phyloP scores from a whole-genome alignment of 2,329 filamentous ascomycete species.

The Grosmannia huntii region DNA sequence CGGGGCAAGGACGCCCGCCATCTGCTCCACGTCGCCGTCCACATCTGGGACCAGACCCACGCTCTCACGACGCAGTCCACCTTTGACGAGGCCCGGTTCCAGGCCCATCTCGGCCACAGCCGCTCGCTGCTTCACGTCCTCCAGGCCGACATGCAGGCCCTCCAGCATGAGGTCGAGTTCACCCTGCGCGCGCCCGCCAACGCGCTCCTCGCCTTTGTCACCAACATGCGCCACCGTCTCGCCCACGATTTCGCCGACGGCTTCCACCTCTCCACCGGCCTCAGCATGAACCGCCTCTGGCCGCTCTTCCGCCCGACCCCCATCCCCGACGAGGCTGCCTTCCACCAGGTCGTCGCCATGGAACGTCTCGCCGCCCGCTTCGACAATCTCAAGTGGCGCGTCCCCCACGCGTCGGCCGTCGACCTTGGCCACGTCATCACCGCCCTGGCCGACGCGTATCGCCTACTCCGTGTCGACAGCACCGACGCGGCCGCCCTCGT shows the following conservation, averaged over 20 bases:
- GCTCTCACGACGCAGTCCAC: slow-evolving; percentile 26
- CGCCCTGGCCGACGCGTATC: slow-evolving; percentile 43
- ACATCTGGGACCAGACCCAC: slow-evolving; percentile 43
- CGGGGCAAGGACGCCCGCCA: slow-evolving; percentile 7
- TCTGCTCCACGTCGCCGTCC: slow-evolving; percentile 28
- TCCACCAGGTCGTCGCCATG: slow-evolving; percentile 36
- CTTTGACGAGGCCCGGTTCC: slow-evolving; percentile 53
- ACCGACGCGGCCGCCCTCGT: slow-evolving; percentile 34
- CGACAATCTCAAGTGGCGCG: slow-evolving; percentile 47
- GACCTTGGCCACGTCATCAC: slow-evolving; percentile 40
- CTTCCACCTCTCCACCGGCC: slow-evolving; percentile 61
- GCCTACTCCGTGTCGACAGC: slow-evolving; percentile 35
- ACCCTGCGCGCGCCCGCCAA: background rate
- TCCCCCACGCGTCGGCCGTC: slow-evolving; percentile 30
- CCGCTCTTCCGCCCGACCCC: slow-evolving; percentile 52
- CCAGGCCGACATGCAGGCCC: background rate
- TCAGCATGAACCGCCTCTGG: slow-evolving; percentile 75
- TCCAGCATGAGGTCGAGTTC: background rate
- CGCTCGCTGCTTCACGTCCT: slow-evolving; percentile 25
- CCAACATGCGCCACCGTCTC: slow-evolving; percentile 27
- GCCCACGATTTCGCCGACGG: slow-evolving; percentile 50
- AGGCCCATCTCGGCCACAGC: slow-evolving; percentile 46
- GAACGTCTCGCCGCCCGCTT: slow-evolving; percentile 46
- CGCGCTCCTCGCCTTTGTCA: slow-evolving; percentile 22
- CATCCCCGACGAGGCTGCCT: slow-evolving; percentile 30